Base-by-base conservation (phyloP, 192 early-diverging fungal genomes). In the Glomus cerebriforme region DNA sequence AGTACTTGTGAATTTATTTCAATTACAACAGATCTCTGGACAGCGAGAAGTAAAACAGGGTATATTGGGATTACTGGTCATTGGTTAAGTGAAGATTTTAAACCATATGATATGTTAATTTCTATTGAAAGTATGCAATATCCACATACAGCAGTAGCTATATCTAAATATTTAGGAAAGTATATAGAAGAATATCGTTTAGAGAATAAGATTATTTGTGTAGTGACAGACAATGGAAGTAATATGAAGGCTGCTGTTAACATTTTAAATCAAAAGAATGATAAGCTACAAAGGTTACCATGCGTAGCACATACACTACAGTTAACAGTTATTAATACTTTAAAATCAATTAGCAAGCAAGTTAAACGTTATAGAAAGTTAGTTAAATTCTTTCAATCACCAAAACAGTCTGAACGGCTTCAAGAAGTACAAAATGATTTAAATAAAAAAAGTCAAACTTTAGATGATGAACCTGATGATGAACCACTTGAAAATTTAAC, bases 11-110 rank as follows among this genome's bases (percentile, higher is more conserved):
- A 69, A 39, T 37, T 22, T 7, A 35, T 24, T 24, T 39, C n/a
- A 24, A 39, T 73, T 15, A 73, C 49, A 24, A 73, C 71, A 32
- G 49, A 73, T 35, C 12, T 73, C 0, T 73, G 71, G 71, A 73
- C 71, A 13, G 37, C 67, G 43, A 19, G 32, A 58, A 35, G 12
- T 34, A 26, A 73, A 31, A 17, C 9, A 59, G 15, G 15, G 0
- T 73, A 73, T 32, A 73, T 73, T 3, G 47, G 71, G 0, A 26
- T 73, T 13, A 73, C 71, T 24, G 2, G 1, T 3, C 71, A 73
- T n/a, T 72, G 45, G 70, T 1, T 72, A 32, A 72, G 3, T 27
- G 19, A 13, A 34, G 27, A 66, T 35, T 66, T 66, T 35, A 29
- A 67, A 37, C 65, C 22, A 37, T 17, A 31, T 31, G 31, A 67